Percentiles rank a stretch among this genome's conserved stretches.
phyloP scores from a whole-genome alignment of 805 yeast species.

The Candida tammaniensis region DNA sequence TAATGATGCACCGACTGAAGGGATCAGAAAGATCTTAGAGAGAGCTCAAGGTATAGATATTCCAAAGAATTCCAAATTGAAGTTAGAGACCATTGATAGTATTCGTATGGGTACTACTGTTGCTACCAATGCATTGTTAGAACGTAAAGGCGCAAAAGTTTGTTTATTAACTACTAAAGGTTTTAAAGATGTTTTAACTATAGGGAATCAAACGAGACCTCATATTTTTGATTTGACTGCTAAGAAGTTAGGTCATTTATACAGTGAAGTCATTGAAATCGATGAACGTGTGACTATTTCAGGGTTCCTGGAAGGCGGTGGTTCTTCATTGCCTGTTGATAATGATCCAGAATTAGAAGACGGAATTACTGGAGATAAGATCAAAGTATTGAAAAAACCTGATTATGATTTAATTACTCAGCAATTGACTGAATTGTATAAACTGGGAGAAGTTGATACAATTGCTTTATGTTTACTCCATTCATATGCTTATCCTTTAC shows the following conservation, averaged over 20 bases:
- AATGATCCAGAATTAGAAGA: constrained; percentile 34
- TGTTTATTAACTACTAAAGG: constrained; percentile 87
- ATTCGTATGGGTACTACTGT: constrained; percentile 93
- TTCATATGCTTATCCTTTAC: constrained; percentile 40
- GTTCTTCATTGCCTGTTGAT: constrained; percentile 19
- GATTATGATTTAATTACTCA: constrained; percentile 21
- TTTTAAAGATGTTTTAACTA: constrained; percentile 73
- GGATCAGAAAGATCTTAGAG: constrained; percentile 76
- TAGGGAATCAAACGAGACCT: constrained; percentile 93
- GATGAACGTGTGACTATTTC: constrained; percentile 88
- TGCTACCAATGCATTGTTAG: constrained; percentile 92
- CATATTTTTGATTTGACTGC: constrained; percentile 82
- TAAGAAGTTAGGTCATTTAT: constrained; percentile 65
- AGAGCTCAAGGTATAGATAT: constrained; percentile 50
- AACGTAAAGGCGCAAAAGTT: constrained; percentile 87
- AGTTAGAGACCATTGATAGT: constrained; percentile 59
- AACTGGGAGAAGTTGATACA: constrained; percentile 21
- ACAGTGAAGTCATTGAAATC: constrained; percentile 74
- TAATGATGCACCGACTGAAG: constrained; percentile 89
- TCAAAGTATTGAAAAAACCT: constrained; percentile 31
- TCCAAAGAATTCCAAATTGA: constrained; percentile 45
- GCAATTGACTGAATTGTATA: constrained; percentile 24
- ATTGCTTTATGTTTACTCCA: constrained; percentile 40
- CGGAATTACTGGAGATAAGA: constrained; percentile 33
- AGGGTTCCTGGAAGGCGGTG: constrained; percentile 71